Conservation (phyloP, 169 alveolate genomes). For the Plasmodium coatneyi region DNA sequence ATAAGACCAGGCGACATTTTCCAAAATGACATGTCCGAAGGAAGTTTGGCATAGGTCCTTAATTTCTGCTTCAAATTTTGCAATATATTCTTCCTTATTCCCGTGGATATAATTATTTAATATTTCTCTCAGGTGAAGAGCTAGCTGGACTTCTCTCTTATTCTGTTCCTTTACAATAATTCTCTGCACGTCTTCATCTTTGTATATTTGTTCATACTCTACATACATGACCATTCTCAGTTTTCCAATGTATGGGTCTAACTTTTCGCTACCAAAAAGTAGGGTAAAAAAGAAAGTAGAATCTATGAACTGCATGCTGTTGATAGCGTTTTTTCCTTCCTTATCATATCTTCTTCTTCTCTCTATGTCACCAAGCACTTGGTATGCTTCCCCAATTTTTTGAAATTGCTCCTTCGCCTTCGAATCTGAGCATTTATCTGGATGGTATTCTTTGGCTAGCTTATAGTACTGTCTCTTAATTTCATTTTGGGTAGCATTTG, state of each 20-base stretch:
- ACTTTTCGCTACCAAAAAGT: conserved; percentile 91
- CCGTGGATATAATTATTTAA: conserved; percentile 84
- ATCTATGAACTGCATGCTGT: conserved; percentile 92
- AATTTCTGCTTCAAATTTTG: conserved; percentile 80
- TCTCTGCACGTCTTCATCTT: conserved; percentile 64
- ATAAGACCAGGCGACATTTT: conserved; percentile 93
- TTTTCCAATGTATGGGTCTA: conserved; percentile 91
- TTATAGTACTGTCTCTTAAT: conserved; percentile 89
- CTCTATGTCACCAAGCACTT: conserved; percentile 94
- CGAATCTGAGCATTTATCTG: conserved; percentile 94
- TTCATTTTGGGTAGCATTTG: conserved; percentile 86
- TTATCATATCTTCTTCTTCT: conserved; percentile 92
- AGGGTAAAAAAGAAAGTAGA: conserved; percentile 88
- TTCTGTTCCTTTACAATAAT: conserved; percentile 81
- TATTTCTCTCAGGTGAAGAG: conserved; percentile 86
- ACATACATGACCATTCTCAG: conserved; percentile 88
- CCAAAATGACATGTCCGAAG: conserved; percentile 89
- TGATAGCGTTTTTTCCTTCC: conserved; percentile 93
- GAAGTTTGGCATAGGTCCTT: conserved; percentile 87
- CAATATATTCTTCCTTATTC: conserved; percentile 84
- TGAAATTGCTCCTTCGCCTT: conserved; percentile 90
- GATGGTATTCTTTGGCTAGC: conserved; percentile 93
- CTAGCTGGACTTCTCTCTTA: conserved; percentile 88
- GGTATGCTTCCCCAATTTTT: conserved; percentile 93
- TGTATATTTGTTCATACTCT: conserved; percentile 82